Percentiles rank a stretch among this genome's conserved stretches.
Evolutionary conservation across 192 early-diverging fungal genomes (phyloP).

Genomic region (Obelidium mucronatum): DNA sequence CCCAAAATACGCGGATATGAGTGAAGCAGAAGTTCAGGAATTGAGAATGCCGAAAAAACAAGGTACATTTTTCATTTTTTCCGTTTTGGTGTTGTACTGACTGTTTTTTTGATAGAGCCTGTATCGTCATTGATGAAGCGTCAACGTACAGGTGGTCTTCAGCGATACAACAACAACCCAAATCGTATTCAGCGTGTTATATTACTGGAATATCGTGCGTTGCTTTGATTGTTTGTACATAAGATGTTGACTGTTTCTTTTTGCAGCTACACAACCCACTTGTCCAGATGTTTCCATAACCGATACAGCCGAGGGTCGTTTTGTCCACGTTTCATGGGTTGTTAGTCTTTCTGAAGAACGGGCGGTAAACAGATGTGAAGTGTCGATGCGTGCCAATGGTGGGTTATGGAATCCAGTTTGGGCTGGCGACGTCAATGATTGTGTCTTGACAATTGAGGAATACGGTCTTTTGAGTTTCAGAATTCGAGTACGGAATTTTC

Average conservation of each 20-base stretch:
- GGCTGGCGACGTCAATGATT: conserved; percentile 8
- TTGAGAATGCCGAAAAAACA: not conserved
- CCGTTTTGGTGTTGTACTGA: not conserved
- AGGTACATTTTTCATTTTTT: not conserved
- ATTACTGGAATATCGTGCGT: conserved; percentile 25
- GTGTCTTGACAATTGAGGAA: conserved; percentile 12
- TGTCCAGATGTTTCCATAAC: conserved; percentile 20
- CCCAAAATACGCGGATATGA: conserved; percentile 15
- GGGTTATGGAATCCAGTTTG: conserved; percentile 17
- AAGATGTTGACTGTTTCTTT: not conserved
- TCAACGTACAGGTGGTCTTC: conserved; percentile 5
- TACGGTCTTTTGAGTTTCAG: conserved; percentile 21
- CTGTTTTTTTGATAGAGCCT: not conserved
- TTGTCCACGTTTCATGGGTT: not conserved
- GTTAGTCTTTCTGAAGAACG: conserved; percentile 14
- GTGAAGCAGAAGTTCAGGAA: not conserved
- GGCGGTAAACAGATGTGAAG: conserved; percentile 7
- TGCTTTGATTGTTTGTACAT: not conserved
- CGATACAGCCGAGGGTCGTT: conserved; percentile 6
- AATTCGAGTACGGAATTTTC: conserved; percentile 9
- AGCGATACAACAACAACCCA: conserved; percentile 4
- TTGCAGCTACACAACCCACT: conserved; percentile 30
- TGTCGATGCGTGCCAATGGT: conserved; percentile 16
- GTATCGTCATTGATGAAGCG: conserved; percentile 24
- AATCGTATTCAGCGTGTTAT: conserved; percentile 27